Evolutionary conservation across 345 rosid species (phyloP).

Genomic region (Rhodomyrtus tomentosa): DNA sequence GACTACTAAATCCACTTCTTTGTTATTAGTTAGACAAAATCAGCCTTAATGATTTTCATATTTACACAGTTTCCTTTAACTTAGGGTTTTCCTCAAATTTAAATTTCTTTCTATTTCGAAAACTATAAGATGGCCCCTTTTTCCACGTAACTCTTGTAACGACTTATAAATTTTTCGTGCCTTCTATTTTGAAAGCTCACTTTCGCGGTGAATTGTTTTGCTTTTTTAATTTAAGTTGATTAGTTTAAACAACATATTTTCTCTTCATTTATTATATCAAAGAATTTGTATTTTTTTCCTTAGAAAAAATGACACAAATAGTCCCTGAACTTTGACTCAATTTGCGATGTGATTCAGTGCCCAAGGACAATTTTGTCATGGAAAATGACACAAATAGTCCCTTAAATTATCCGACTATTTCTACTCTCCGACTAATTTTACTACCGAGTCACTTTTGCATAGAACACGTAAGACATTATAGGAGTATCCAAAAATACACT

Average conservation of each 20-base stretch:
- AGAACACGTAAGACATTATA: rapidly evolving
- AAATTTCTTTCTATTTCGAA: not conserved
- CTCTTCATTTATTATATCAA: not conserved
- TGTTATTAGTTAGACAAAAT: not conserved
- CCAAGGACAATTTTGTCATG: too few species aligned
- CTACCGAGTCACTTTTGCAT: not conserved
- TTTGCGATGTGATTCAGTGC: too few species aligned
- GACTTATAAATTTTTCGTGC: not conserved
- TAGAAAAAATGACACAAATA: too few species aligned
- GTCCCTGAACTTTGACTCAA: too few species aligned
- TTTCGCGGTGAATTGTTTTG: not conserved
- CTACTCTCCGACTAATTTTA: too few species aligned
- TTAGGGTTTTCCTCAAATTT: not conserved
- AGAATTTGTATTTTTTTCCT: not conserved
- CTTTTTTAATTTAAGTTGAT: not conserved
- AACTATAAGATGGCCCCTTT: not conserved
- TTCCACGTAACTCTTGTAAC: not conserved
- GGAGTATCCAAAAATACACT: not conserved
- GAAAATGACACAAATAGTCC: too few species aligned
- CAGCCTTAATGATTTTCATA: not conserved
- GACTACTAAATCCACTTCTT: not conserved
- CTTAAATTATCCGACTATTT: too few species aligned
- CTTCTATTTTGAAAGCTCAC: not conserved
- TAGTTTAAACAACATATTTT: not conserved
- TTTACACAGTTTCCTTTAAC: not conserved